Evolutionary conservation across 2,329 filamentous ascomycete species (phyloP).

Genomic region (Penicillium sumatraense): DNA sequence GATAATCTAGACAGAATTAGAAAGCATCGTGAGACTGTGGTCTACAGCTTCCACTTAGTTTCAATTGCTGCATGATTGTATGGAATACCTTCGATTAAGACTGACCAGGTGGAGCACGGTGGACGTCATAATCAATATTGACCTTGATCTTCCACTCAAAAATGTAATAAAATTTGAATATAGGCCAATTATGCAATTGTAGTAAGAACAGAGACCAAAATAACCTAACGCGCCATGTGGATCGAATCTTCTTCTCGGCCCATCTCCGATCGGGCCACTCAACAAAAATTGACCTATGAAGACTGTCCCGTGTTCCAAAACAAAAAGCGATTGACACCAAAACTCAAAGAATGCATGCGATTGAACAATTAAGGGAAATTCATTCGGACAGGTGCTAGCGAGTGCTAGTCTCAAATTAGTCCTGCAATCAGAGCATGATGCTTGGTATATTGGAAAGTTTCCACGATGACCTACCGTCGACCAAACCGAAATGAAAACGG

Average conservation of each 20-base stretch:
- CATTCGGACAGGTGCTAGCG: not conserved
- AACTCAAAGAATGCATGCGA: not conserved
- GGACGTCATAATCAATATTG: too few species aligned
- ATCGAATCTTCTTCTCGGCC: not conserved
- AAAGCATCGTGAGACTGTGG: too few species aligned
- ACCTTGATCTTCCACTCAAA: not conserved
- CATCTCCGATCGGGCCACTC: not conserved
- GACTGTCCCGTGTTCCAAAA: not conserved
- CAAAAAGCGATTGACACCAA: not conserved
- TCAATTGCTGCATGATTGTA: too few species aligned
- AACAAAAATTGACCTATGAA: not conserved
- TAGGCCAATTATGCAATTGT: not conserved
- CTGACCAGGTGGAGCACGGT: too few species aligned
- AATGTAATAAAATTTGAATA: not conserved
- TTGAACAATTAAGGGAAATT: not conserved
- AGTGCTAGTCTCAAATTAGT: not conserved
- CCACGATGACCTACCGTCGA: not conserved
- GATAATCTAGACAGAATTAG: too few species aligned
- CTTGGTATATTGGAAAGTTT: not conserved
- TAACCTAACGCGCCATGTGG: not conserved
- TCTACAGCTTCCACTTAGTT: too few species aligned
- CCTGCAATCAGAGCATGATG: too few species aligned
- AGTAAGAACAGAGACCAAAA: not conserved
- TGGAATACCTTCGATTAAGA: too few species aligned
- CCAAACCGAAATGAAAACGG: constrained; percentile 2